These are phyloP conservation scores for Kuraishia cidri DNA, from an alignment of 805 yeast species.

Conservation along the genomic window DNA sequence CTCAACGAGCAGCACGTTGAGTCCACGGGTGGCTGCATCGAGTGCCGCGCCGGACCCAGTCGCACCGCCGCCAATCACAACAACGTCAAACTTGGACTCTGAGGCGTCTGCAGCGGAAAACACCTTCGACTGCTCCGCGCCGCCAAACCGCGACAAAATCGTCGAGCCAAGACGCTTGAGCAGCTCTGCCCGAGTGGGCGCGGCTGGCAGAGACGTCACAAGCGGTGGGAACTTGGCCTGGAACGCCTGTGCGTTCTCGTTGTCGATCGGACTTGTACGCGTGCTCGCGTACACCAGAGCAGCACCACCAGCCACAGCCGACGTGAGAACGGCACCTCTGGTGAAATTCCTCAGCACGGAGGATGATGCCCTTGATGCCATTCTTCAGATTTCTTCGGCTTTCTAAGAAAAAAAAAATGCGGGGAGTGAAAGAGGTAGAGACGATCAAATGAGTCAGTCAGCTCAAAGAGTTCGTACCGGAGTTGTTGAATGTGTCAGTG, in stretches of 20 bases:
- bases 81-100: constrained; percentile 61
- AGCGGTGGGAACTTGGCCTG: constrained; percentile 26
- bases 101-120: constrained; percentile 19
- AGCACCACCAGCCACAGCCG: constrained; percentile 1
- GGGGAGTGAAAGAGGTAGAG: no score
- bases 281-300: no score
- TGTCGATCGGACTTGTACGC: no score
- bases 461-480: no score
- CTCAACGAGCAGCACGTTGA: constrained; percentile 81
- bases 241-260: no score
- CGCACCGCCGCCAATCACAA: constrained; percentile 94
- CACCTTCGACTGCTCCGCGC: constrained; percentile 1
- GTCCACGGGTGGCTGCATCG: constrained; percentile 86
- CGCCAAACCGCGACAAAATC: constrained; percentile 2
- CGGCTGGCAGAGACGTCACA: constrained; percentile 31
- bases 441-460: no score
- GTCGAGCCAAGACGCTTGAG: constrained; percentile 31
- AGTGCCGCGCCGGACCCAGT: constrained; percentile 91
- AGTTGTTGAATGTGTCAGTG: no score
- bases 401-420: no score
- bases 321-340: neutral
- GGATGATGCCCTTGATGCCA: no score
- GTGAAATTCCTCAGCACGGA: no score
- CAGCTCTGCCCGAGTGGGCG: constrained; percentile 50
- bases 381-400: no score